Evolutionary conservation across 2,329 filamentous ascomycete genomes (phyloP).

Genomic region (Colletotrichum zoysiae): DNA sequence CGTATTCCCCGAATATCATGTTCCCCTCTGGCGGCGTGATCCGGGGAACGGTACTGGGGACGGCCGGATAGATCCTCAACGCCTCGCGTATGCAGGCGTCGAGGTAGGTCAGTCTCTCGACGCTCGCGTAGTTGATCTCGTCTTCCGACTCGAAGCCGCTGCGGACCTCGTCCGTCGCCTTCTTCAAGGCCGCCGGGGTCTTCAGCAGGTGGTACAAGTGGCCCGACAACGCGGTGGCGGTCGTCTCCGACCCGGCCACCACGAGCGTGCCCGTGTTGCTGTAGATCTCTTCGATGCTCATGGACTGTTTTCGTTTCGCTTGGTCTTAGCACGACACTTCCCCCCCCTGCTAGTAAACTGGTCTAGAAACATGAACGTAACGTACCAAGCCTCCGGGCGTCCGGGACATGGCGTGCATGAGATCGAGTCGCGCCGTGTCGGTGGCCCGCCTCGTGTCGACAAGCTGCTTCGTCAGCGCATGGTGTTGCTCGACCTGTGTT

Average conservation of each 20-base stretch:
- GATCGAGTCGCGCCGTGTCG: too few relatives aligned
- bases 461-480: too few relatives aligned
- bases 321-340: too few relatives aligned
- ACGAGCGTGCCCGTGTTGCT: slow-evolving; percentile 35
- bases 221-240: slow-evolving; percentile 48
- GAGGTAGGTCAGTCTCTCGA: slow-evolving; percentile 52
- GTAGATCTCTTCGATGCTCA: too few relatives aligned
- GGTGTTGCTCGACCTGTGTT: too few relatives aligned
- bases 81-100: slow-evolving; percentile 56
- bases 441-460: too few relatives aligned
- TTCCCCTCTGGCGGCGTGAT: slow-evolving; percentile 49
- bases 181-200: slow-evolving; percentile 48
- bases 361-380: too few relatives aligned
- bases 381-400: too few relatives aligned
- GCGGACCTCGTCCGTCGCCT: slow-evolving; percentile 54
- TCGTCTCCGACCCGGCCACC: slow-evolving; percentile 51
- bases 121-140: slow-evolving; percentile 51
- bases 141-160: slow-evolving; percentile 48
- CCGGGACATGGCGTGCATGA: too few relatives aligned
- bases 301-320: too few relatives aligned
- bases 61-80: slow-evolving; percentile 55
- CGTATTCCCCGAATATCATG: slow-evolving; percentile 46
- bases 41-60: slow-evolving; percentile 45
- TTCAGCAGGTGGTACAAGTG: slow-evolving; percentile 46
- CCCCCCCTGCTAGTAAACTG: too few relatives aligned